Conservation (phyloP, 371 early-diverging fungal genomes). For the Lichtheimia hyalospora region DNA sequence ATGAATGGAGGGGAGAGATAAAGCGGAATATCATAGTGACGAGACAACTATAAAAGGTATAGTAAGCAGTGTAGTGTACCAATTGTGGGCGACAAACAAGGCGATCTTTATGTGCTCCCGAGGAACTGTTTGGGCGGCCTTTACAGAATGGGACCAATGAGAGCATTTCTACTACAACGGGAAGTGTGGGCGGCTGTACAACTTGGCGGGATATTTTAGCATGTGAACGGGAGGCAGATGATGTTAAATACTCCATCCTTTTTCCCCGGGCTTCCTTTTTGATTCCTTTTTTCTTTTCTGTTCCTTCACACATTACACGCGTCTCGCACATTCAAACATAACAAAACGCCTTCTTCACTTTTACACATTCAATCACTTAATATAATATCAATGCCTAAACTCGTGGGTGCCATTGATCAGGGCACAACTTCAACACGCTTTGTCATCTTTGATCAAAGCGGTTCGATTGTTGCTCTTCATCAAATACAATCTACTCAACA, state of each 20-base stretch:
- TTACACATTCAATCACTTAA: background rate
- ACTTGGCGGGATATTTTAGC: constrained; percentile 10
- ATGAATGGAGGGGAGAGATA: constrained; percentile 6
- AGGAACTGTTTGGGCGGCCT: constrained; percentile 4
- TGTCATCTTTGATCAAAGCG: constrained; percentile 82
- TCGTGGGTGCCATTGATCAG: constrained; percentile 90
- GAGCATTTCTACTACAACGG: background rate
- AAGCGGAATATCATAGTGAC: too few relatives aligned
- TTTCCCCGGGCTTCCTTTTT: constrained; percentile 4
- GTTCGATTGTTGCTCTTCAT: constrained; percentile 69
- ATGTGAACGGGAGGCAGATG: constrained; percentile 9
- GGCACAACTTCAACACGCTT: constrained; percentile 92
- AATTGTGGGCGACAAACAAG: background rate
- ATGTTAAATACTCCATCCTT: constrained; percentile 7
- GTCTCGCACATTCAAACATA: too few relatives aligned
- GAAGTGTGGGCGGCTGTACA: background rate
- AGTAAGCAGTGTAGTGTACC: background rate
- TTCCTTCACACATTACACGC: background rate
- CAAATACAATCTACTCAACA: constrained; percentile 81
- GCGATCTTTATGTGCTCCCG: constrained; percentile 4
- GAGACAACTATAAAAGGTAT: too few relatives aligned
- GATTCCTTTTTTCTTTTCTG: constrained; percentile 9
- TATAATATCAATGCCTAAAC: constrained; percentile 34
- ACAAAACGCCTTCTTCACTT: background rate
- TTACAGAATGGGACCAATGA: constrained; percentile 8